Evolutionary conservation across 1,139 yeast genomes (phyloP), one percentile per base, ranked within the genome.

Genomic region (Kodamaea ohmeri): DNA sequence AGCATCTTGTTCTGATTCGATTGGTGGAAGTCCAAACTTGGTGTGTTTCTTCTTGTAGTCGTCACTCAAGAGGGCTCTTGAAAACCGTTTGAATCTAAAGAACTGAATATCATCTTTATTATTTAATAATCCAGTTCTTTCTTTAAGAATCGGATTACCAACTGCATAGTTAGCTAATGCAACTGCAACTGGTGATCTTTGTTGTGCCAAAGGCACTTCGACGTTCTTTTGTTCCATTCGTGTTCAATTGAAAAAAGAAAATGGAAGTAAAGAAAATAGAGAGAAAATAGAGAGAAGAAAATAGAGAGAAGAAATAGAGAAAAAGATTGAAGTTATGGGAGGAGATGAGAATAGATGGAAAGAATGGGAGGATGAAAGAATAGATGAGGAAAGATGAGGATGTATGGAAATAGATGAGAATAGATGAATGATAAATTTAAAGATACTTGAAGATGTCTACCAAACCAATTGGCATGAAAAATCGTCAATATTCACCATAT

Each of bases 21-120:
- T 64, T 8, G 75, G 72, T 4, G 94, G 85, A 40, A 87, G 75
- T 35, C 78, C 63, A 43, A 63, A 65, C 40, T 66, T 69, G 16
- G 65, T 51, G 41, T 80, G 80, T 44, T 76, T 72, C 40, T 65
- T 59, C 45, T 75, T 72, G 61, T 89, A 92, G 34, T 82, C 90
- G 2, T 78, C 83, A 42, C 90, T 79, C 33, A 78, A 66, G 42
- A 92, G 71, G 0, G 95, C 95, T 49, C 97, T 71, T 12, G 78
- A 65, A 33, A 88, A 83, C 52, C 98, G 76, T 60, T 94, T 92
- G 58, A 71, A 85, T 50, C 95, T 73, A 74, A 92, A 92, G 59
- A 92, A 90, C 44, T 87, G 95, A 30, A 78, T 74, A 40, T 71
- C 76, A 25, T 78, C 77, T 45, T 77, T 76, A 38, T 83, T 83